phyloP scores from a whole-genome alignment of 805 yeast species.

The Nakazawaea wickerhamii region DNA sequence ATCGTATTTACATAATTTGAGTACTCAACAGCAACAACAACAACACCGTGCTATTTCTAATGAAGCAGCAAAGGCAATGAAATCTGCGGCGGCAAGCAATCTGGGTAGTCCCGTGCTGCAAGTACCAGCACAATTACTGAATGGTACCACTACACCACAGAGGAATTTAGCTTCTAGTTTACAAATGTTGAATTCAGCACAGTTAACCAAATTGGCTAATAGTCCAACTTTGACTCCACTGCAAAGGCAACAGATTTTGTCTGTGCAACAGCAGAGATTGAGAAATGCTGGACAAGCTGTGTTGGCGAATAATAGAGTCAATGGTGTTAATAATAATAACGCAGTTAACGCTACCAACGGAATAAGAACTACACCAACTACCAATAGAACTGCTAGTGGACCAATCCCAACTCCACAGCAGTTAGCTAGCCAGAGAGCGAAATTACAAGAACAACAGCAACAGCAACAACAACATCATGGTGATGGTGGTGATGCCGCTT shows the following conservation, averaged over 20 bases:
- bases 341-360: conserved; percentile 14
- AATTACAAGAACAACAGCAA: conserved; percentile 25
- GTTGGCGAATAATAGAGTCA: conserved; percentile 2
- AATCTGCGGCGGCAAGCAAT: conserved; percentile 14
- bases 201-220: conserved; percentile 23
- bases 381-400: conserved; percentile 16
- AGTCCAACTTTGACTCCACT: conserved; percentile 38
- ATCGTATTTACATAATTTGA: conserved; percentile 54
- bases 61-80: conserved; percentile 9
- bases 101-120: conserved; percentile 6
- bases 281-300: conserved; percentile 12
- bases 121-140: conserved; percentile 2
- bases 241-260: conserved; percentile 40
- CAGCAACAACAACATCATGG: conserved; percentile 22
- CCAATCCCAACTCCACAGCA: conserved; percentile 26
- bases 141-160: conserved; percentile 3
- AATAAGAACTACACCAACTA: conserved; percentile 9
- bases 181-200: conserved; percentile 16
- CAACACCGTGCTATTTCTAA: conserved; percentile 8
- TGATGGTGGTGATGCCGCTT: conserved; percentile 21
- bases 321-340: conserved; percentile 8
- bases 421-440: conserved; percentile 18
- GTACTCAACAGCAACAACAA: conserved; percentile 24
- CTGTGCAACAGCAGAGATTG: conserved; percentile 24
- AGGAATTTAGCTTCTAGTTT: conserved; percentile 12